A percentile compares a stretch with the other conserved stretches of the same genome.
Conservation (phyloP, 495 filamentous ascomycete genomes). For the Sporormia fimetaria region DNA sequence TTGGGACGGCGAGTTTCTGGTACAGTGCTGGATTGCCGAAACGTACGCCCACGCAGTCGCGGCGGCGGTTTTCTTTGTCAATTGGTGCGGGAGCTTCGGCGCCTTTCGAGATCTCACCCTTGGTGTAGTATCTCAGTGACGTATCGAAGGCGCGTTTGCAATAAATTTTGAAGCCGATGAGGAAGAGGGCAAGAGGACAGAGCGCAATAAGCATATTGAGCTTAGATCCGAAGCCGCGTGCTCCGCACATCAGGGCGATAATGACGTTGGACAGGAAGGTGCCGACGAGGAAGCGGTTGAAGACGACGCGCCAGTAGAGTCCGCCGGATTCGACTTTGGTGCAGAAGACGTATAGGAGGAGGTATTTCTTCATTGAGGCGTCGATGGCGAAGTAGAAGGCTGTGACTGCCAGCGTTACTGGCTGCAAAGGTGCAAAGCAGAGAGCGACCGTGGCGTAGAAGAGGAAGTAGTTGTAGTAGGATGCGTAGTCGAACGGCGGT, state of each 20-base stretch:
- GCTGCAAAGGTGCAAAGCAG: constrained; percentile 77
- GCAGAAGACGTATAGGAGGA: constrained; percentile 85
- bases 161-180: constrained; percentile 78
- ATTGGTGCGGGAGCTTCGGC: constrained; percentile 40
- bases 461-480: constrained; percentile 92
- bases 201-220: constrained; percentile 53
- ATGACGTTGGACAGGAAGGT: constrained; percentile 68
- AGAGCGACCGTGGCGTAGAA: constrained; percentile 87
- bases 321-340: constrained; percentile 95
- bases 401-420: constrained; percentile 77
- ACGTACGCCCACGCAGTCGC: constrained; percentile 64
- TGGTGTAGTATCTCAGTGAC: constrained; percentile 63
- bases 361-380: constrained; percentile 85
- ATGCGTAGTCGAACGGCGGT: constrained; percentile 85
- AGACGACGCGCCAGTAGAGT: constrained; percentile 81
- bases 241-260: constrained; percentile 49
- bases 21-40: constrained; percentile 91
- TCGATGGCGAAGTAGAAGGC: constrained; percentile 86
- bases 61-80: constrained; percentile 39
- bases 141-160: constrained; percentile 67
- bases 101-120: constrained; percentile 45
- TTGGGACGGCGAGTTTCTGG: constrained; percentile 79
- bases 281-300: constrained; percentile 84
- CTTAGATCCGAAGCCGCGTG: constrained; percentile 31
- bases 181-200: constrained; percentile 65